Conservation (phyloP, 2,329 filamentous ascomycete species). For the Aspergillus versicolor region DNA sequence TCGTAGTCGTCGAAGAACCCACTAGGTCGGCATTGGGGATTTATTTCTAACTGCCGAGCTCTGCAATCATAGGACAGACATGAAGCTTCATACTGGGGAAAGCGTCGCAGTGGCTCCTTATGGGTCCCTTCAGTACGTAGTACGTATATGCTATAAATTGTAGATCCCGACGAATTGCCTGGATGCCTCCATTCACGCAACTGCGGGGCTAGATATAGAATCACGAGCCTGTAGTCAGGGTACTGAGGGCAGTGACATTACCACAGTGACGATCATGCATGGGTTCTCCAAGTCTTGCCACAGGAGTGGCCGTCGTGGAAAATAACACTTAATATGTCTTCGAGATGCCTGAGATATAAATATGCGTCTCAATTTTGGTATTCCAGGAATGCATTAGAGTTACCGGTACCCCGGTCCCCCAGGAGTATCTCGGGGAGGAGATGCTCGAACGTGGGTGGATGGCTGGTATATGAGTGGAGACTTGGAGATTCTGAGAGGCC, state of each 20-base stretch:
- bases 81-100: not conserved
- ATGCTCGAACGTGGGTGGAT: not conserved
- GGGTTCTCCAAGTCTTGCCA: not conserved
- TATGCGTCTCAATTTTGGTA: not conserved
- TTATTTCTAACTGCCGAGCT: slow-evolving; percentile 1
- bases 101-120: not conserved
- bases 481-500: not conserved
- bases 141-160: not conserved
- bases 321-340: not conserved
- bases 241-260: not conserved
- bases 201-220: not conserved
- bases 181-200: not conserved
- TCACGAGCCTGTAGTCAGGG: not conserved
- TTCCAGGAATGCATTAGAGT: not conserved
- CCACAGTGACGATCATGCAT: not conserved
- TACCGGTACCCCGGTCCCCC: not conserved
- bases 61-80: not conserved
- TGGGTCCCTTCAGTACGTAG: not conserved
- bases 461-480: not conserved
- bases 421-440: not conserved
- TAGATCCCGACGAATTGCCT: not conserved
- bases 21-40: not conserved
- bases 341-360: not conserved
- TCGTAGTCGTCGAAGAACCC: not conserved
- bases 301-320: not conserved